Evolutionary conservation across 345 rosid species (phyloP).

Genomic region (Sonneratia caseolaris): DNA sequence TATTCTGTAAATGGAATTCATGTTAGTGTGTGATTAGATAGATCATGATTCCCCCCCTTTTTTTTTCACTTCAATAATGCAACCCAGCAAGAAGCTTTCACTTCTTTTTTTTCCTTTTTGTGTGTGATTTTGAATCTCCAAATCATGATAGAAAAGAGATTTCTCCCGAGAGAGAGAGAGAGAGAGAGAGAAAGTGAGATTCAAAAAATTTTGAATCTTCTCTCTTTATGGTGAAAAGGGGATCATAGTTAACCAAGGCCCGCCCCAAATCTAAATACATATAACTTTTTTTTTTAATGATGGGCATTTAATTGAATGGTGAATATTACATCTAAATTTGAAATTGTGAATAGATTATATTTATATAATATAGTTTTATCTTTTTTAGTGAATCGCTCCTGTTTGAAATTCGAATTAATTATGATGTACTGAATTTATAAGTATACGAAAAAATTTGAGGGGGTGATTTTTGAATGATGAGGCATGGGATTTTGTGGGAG

Average conservation of each 20-base stretch:
- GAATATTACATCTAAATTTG: no score
- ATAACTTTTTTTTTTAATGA: not conserved
- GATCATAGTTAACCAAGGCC: not conserved
- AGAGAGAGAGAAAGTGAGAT: not conserved
- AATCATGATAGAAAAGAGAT: not conserved
- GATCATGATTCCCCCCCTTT: not conserved
- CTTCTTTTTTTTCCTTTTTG: no score
- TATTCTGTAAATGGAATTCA: not conserved
- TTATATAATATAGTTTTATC: no score
- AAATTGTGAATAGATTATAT: no score
- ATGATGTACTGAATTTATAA: no score
- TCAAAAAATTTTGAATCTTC: not conserved
- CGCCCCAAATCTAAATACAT: not conserved
- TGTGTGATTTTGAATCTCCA: not conserved
- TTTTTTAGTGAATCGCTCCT: no score
- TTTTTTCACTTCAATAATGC: not conserved
- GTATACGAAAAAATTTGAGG: no score
- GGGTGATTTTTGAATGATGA: not conserved
- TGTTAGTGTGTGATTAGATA: not conserved
- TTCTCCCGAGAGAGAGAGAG: not conserved
- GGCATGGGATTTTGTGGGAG: slow-evolving; percentile 3
- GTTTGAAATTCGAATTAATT: no score
- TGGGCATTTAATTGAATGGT: not conserved
- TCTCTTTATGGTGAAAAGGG: not conserved
- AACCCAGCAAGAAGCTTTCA: not conserved